phyloP scores from a whole-genome alignment of 2,329 filamentous ascomycete species.

The Xylaria sp. region DNA sequence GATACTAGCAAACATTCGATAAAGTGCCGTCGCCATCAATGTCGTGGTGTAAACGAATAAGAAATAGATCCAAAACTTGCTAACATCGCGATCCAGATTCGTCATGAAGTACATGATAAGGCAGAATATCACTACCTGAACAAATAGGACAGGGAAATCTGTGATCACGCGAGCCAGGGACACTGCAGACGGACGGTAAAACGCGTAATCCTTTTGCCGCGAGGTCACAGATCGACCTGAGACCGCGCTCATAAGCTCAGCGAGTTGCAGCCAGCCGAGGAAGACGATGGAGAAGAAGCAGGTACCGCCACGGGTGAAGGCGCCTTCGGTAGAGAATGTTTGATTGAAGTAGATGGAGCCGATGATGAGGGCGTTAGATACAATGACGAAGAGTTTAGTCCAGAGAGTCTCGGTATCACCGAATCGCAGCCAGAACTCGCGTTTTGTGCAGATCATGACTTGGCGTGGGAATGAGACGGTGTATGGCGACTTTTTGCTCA shows the following conservation, averaged over 20 bases:
- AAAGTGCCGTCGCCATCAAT: slow-evolving; percentile 29
- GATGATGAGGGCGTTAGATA: slow-evolving; percentile 68
- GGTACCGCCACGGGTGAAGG: slow-evolving; percentile 51
- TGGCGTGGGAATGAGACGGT: slow-evolving; percentile 70
- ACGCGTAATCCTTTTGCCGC: slow-evolving; percentile 44
- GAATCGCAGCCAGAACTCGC: slow-evolving; percentile 73
- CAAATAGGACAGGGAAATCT: slow-evolving; percentile 58
- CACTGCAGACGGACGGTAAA: slow-evolving; percentile 52
- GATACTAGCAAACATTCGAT: slow-evolving; percentile 32
- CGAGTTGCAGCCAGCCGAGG: slow-evolving; percentile 61
- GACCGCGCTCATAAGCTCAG: slow-evolving; percentile 73
- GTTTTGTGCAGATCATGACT: slow-evolving; percentile 60
- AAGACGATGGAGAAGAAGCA: slow-evolving; percentile 52
- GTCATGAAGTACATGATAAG: slow-evolving; percentile 74
- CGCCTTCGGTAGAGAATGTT: slow-evolving; percentile 51
- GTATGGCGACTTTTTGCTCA: slow-evolving; percentile 65
- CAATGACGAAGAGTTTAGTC: slow-evolving; percentile 74
- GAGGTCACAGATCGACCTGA: slow-evolving; percentile 58
- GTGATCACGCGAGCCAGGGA: slow-evolving; percentile 51
- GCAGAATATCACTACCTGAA: slow-evolving; percentile 63
- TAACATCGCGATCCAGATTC: slow-evolving; percentile 59
- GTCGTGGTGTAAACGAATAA: slow-evolving; percentile 45
- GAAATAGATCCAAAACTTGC: slow-evolving; percentile 62
- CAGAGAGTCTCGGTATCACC: slow-evolving; percentile 70
- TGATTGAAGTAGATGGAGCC: slow-evolving; percentile 74